A percentile compares a stretch with the other conserved stretches of the same genome.
phyloP scores from a whole-genome alignment of 2,329 filamentous ascomycete genomes.

The Aspergillus nomiae region DNA sequence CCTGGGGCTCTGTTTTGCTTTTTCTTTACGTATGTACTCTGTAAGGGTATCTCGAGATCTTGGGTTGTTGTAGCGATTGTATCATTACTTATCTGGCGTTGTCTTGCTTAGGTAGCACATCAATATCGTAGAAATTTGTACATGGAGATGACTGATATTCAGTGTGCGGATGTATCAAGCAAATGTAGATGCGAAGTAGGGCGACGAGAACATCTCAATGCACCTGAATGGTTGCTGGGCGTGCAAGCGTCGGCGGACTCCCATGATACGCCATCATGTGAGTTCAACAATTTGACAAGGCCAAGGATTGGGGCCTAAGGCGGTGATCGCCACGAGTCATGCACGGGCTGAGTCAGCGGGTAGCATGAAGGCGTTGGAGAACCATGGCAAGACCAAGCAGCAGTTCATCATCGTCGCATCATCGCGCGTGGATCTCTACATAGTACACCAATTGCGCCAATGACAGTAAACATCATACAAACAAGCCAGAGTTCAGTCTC shows the following conservation, averaged over 20 bases:
- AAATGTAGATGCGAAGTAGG: neutral
- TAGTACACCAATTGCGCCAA: neutral
- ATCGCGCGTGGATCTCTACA: neutral
- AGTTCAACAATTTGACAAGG: neutral
- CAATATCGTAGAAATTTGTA: neutral
- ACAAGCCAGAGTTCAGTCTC: neutral
- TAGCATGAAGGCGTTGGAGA: neutral
- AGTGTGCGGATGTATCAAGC: neutral
- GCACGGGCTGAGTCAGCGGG: neutral
- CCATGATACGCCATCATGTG: neutral
- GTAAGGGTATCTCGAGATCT: neutral
- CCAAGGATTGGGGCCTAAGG: neutral
- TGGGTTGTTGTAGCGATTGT: neutral
- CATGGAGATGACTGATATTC: neutral
- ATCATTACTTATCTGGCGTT: constrained; percentile 4
- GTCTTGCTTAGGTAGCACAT: neutral
- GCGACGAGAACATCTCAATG: too few species aligned
- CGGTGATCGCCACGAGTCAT: neutral
- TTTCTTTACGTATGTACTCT: neutral
- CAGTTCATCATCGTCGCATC: neutral
- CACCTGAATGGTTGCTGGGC: too few species aligned
- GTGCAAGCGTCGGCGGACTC: too few species aligned
- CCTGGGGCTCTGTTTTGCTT: neutral
- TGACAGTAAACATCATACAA: neutral
- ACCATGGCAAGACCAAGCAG: neutral